Conservation (phyloP, 768 basidiomycete genomes). For the Amanita rimosa region DNA sequence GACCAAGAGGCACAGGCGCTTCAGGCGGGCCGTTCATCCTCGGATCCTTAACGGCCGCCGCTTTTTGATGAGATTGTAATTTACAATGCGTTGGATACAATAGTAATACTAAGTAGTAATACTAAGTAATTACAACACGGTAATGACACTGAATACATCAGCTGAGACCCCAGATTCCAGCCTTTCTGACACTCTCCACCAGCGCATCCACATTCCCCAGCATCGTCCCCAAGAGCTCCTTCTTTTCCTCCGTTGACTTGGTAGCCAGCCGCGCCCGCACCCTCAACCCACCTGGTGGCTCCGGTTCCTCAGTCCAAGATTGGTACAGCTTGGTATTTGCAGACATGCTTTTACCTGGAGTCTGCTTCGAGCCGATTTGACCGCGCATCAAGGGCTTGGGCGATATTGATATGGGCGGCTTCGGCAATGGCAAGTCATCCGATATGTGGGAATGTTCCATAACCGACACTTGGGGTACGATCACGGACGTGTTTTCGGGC, state of each 20-base stretch:
- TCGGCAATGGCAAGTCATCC: neutral
- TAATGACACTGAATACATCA: conserved; percentile 11
- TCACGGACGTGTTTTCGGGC: conserved; percentile 23
- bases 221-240: conserved; percentile 67
- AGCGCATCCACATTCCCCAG: conserved; percentile 87
- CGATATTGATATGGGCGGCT: conserved; percentile 22
- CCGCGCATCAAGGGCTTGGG: conserved; percentile 24
- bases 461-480: conserved; percentile 23
- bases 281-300: neutral
- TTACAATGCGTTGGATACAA: conserved; percentile 1
- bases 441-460: neutral
- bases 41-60: conserved; percentile 39
- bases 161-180: conserved; percentile 77
- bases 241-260: conserved; percentile 75
- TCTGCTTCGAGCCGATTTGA: neutral
- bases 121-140: conserved; percentile 8
- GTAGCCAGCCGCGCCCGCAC: neutral
- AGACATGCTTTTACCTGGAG: conserved; percentile 2
- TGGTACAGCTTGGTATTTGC: neutral
- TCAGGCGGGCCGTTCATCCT: conserved; percentile 45
- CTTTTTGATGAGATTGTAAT: neutral
- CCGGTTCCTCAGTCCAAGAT: conserved; percentile 1
- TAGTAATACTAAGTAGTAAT: no score
- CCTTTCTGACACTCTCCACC: conserved; percentile 77
- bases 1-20: conserved; percentile 57